phyloP scores from a whole-genome alignment of 768 basidiomycete species.

The Naganishia vishniacii region DNA sequence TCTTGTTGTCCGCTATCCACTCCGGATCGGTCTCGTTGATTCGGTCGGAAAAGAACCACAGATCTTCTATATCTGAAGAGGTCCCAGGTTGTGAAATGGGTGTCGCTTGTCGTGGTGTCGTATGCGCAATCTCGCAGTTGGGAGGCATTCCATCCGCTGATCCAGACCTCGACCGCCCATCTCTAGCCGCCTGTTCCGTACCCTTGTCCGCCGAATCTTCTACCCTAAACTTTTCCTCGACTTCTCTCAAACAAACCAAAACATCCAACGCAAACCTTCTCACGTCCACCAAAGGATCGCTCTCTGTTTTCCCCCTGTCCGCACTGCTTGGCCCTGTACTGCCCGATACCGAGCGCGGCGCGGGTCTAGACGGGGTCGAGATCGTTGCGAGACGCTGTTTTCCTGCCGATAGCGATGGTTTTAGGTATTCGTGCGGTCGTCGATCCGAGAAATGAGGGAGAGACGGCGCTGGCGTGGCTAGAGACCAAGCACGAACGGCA shows the following conservation, averaged over 20 bases:
- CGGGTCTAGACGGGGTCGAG: constrained; percentile 43
- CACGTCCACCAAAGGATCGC: constrained; percentile 59
- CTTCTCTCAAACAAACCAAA: constrained; percentile 65
- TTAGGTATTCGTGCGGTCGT: neutral
- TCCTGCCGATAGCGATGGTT: neutral
- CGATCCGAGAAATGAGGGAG: constrained; percentile 24
- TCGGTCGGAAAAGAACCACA: constrained; percentile 28
- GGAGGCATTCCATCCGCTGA: no score
- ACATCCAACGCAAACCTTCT: constrained; percentile 77
- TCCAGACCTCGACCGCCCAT: neutral
- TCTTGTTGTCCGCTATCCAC: neutral
- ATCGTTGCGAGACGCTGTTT: constrained; percentile 27
- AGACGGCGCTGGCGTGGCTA: constrained; percentile 34
- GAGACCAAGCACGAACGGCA: constrained; percentile 67
- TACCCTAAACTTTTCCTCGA: constrained; percentile 73
- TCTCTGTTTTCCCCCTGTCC: neutral
- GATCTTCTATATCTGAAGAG: constrained; percentile 36
- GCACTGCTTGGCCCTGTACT: constrained; percentile 10
- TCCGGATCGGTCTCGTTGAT: constrained; percentile 20
- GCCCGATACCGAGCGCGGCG: constrained; percentile 22
- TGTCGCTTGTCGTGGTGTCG: constrained; percentile 30
- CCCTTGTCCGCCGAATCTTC: neutral
- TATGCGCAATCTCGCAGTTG: constrained; percentile 43
- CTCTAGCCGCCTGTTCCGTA: neutral
- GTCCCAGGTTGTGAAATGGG: constrained; percentile 23